Evolutionary conservation across 345 rosid species (phyloP), one percentile per base, ranked within the genome.

Genomic region (Heritiera fomes): DNA sequence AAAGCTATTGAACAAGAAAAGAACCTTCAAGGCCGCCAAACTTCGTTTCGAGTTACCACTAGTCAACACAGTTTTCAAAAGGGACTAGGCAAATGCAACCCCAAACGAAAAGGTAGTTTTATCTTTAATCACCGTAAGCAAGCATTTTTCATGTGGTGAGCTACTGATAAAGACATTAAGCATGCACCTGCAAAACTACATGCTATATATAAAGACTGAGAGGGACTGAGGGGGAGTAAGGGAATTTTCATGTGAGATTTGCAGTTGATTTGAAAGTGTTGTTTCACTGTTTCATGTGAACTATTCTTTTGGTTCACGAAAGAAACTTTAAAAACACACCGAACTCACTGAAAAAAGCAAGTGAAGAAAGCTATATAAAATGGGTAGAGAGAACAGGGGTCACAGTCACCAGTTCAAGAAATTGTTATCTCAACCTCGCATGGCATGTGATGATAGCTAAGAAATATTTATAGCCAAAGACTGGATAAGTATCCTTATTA

Each of bases 191-290:
- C 8, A 60, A 78, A 71, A 67, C 3, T 63, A 63, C 14, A 15
- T n/a, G 30, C 17, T 1, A 1, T 8, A 47, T 47, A 13, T 65
- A 3, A 17, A 61, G 66, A 61, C 66, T 12, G 61, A 18, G 28
- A 56, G 61, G 10, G 61, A 6, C 65, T 11, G 60, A 17, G 23
- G n/a, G 60, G 10, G 61, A 6, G 66, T 41, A 8, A 23, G 14
- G 73, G 17, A 30, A 65, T 34, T 65, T 65, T 82, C 80, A 77
- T 75, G 83, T 80, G 83, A 46, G 75, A 66, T 17, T 38, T 38
- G 69, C 20, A 64, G 23, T 62, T 63, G 45, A 20, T 34, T 11
- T 66, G 75, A 69, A 14, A 6, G 50, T 40, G 79, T 40, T 34
- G 72, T 20, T 20, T 45, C 75, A 52, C 23, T 71, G 43, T 43